Base-by-base conservation (phyloP, 2,329 filamentous ascomycete species). In the Diplocarpon rosae region DNA sequence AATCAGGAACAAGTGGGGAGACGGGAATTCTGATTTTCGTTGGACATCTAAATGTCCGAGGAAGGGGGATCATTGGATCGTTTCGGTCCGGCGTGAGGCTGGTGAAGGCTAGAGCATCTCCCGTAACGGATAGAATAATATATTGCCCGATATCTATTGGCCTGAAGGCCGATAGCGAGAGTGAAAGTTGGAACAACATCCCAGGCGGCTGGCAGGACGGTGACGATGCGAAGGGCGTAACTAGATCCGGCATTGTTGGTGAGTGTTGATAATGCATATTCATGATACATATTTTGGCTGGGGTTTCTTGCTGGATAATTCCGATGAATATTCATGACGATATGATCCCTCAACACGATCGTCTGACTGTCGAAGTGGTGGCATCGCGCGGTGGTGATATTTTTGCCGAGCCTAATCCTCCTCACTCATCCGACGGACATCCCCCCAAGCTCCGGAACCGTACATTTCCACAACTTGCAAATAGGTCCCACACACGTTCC, bases 371-470 rank as follows among this genome's bases (percentile, higher is more conserved):
- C 16, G 33, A 15, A 33, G 41, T n/a, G 27, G 31, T 37, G 37
- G 33, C 28, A 27, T 37, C 27, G 31, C 16, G 30, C 28, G 31
- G 20, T 42, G n/a, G 20, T 42, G 32, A 30, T 35, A 13, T 35
- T 27, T 8, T 42, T 27, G 20, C 35, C 12, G 35, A 42, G 33
- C 29, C 27, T 20, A 31, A 35, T 14, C 32, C 17, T n/a, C 46
- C 27, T 46, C 13, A 27, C 45, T 44, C 38, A 42, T 49, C 49
- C 46, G 49, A 20, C 49, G 49, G 49, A 51, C 46, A 47, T 51
- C 49, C 49, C 41, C 43, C 46, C n/a, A 32, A 32, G 30, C 20
- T 42, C 37, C 38, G 33, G 38, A n/a, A 36, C 39, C 33, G 29
- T 30, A 31, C 32, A 37, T 17, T 16, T 12, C 34, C 15, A 43